phyloP scores from a whole-genome alignment of 139 green algal species.

The Spirogloea muscicola region DNA sequence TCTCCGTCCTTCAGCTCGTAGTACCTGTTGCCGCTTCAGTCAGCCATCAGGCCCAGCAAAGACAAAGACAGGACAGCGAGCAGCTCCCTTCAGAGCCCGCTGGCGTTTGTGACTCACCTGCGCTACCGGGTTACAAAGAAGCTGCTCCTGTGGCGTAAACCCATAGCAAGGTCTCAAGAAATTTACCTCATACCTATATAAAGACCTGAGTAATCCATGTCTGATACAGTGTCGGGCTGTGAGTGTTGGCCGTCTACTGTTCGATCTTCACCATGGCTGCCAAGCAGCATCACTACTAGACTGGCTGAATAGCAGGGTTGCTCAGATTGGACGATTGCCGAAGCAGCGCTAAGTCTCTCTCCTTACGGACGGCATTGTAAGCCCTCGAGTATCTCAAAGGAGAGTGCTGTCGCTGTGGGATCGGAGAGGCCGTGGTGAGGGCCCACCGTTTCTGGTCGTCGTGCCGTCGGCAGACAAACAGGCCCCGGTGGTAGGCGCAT shows the following conservation, averaged over 20 bases:
- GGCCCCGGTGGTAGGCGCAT: constrained; percentile 12
- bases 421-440: background rate
- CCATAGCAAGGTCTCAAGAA: background rate
- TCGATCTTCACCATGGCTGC: background rate
- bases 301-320: background rate
- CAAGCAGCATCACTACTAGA: background rate
- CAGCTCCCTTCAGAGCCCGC: background rate
- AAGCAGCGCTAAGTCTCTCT: background rate
- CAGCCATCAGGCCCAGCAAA: background rate
- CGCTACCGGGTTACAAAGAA: background rate
- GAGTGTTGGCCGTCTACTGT: too few relatives aligned
- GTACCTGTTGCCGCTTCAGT: constrained; percentile 20
- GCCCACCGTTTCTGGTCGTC: constrained; percentile 29
- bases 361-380: background rate
- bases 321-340: background rate
- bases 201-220: background rate
- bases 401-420: background rate
- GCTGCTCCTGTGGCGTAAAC: background rate
- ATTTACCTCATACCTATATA: background rate
- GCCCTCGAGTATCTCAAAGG: background rate
- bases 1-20: constrained; percentile 32
- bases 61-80: background rate
- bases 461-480: constrained; percentile 34
- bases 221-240: too few relatives aligned
- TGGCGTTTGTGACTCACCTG: background rate